A percentile compares a stretch with the other conserved stretches of the same genome.
Evolutionary conservation across 345 rosid species (phyloP).

Genomic region (Linum trigynum): DNA sequence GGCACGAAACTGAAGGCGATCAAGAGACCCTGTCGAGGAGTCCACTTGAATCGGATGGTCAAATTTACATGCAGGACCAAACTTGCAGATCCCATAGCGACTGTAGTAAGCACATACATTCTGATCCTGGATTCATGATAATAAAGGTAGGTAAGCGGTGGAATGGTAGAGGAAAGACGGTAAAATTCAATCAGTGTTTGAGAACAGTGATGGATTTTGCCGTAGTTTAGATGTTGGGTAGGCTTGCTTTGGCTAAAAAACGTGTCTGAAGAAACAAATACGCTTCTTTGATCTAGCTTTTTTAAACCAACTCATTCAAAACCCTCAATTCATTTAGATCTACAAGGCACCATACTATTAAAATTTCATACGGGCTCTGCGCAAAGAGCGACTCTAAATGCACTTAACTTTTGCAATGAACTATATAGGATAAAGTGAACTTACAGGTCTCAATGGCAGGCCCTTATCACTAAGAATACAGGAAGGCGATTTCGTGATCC

Average conservation of each 20-base stretch:
- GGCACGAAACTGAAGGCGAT: background rate
- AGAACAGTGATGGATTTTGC: background rate
- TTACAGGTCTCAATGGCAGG: conserved; percentile 92
- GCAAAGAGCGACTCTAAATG: too few species aligned
- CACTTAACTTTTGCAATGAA: conserved; percentile 7
- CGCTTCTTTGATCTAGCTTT: too few species aligned
- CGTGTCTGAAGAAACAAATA: too few species aligned
- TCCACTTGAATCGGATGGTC: conserved; percentile 31
- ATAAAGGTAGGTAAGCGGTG: background rate
- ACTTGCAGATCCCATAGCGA: conserved; percentile 91
- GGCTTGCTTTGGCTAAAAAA: too few species aligned
- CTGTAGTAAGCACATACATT: conserved; percentile 65
- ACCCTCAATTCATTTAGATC: too few species aligned
- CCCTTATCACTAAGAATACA: conserved; percentile 73
- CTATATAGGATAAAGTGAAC: conserved; percentile 13
- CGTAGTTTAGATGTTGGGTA: too few species aligned
- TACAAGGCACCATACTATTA: too few species aligned
- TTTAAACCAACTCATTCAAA: too few species aligned
- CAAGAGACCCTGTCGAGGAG: background rate
- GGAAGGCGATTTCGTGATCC: conserved; percentile 36
- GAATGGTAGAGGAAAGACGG: background rate
- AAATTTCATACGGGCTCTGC: too few species aligned
- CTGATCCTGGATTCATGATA: conserved; percentile 46
- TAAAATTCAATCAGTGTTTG: background rate
- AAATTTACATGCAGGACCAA: conserved; percentile 86